Percentiles rank a stretch among this genome's conserved stretches.
phyloP scores from a whole-genome alignment of 768 basidiomycete genomes.

The Sarcodon sp. region DNA sequence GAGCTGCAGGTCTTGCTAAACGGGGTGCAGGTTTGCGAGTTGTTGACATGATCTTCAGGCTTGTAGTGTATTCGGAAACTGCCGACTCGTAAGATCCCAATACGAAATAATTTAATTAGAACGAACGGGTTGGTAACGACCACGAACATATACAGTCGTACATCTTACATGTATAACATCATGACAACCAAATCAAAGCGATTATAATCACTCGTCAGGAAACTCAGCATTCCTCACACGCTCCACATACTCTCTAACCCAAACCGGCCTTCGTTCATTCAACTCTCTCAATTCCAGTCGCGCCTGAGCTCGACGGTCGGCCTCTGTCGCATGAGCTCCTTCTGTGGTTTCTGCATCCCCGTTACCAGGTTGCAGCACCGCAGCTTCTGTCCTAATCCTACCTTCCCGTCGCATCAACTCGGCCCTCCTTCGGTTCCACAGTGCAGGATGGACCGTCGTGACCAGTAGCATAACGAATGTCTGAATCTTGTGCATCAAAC shows the following conservation, averaged over 20 bases:
- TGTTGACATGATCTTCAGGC: constrained; percentile 3
- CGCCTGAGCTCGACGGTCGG: constrained; percentile 22
- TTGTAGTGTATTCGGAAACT: too few species aligned
- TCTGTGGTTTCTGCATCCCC: constrained; percentile 16
- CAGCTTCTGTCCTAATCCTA: constrained; percentile 52
- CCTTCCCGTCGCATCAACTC: constrained; percentile 53
- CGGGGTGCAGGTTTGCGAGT: constrained; percentile 61
- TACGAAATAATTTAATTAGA: too few species aligned
- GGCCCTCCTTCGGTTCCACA: constrained; percentile 56
- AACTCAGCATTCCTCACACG: constrained; percentile 54
- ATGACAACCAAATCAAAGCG: background rate
- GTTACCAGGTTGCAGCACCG: constrained; percentile 18
- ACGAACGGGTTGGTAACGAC: too few species aligned
- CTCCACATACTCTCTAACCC: constrained; percentile 54
- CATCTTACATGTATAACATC: too few species aligned
- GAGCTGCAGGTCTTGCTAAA: constrained; percentile 66
- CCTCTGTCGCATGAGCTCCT: constrained; percentile 21
- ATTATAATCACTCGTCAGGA: constrained; percentile 50
- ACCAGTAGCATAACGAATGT: constrained; percentile 46
- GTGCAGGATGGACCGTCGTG: constrained; percentile 57
- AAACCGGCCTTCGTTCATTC: constrained; percentile 38
- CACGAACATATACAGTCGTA: too few species aligned
- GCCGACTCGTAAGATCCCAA: too few species aligned
- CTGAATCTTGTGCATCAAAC: constrained; percentile 31
- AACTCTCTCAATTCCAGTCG: constrained; percentile 33